These are phyloP conservation scores for Dendrobium nobile DNA, from an alignment of 106 monocot genomes.

Conservation along the genomic window DNA sequence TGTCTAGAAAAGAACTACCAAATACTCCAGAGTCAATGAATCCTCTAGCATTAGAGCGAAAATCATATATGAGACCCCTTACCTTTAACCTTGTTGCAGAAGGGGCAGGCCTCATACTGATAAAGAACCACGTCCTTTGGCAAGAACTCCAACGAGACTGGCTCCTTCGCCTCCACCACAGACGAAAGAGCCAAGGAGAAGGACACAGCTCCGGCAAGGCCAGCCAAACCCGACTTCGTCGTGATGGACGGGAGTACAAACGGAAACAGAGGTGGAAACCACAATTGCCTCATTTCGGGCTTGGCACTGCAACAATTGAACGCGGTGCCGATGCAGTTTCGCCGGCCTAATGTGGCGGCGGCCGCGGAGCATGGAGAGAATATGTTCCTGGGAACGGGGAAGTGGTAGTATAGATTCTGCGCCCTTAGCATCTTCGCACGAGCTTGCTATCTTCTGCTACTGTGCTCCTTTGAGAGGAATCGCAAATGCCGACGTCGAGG, in stretches of 20 bases:
- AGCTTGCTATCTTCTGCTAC: not conserved
- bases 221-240: slow-evolving; percentile 29
- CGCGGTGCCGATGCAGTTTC: not conserved
- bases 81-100: slow-evolving; percentile 99
- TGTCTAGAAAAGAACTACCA: too few species aligned
- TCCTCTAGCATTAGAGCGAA: not conserved
- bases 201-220: slow-evolving; percentile 69
- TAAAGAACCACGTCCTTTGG: slow-evolving; percentile 82
- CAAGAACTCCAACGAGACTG: slow-evolving; percentile 17
- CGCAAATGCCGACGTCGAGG: not conserved
- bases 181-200: slow-evolving; percentile 41
- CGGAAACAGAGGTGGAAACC: not conserved
- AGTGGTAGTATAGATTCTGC: not conserved
- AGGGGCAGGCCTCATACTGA: slow-evolving; percentile 95
- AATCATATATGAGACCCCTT: not conserved
- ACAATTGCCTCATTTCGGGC: not conserved
- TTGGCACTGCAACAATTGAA: not conserved
- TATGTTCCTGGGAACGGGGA: not conserved
- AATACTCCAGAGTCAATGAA: too few species aligned
- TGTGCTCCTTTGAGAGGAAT: not conserved
- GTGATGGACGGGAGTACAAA: not conserved
- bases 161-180: slow-evolving; percentile 59
- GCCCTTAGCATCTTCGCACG: not conserved
- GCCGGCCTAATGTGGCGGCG: not conserved
- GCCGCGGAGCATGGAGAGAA: not conserved